phyloP scores from a whole-genome alignment of 495 filamentous ascomycete genomes.

The Penicillium taxi region DNA sequence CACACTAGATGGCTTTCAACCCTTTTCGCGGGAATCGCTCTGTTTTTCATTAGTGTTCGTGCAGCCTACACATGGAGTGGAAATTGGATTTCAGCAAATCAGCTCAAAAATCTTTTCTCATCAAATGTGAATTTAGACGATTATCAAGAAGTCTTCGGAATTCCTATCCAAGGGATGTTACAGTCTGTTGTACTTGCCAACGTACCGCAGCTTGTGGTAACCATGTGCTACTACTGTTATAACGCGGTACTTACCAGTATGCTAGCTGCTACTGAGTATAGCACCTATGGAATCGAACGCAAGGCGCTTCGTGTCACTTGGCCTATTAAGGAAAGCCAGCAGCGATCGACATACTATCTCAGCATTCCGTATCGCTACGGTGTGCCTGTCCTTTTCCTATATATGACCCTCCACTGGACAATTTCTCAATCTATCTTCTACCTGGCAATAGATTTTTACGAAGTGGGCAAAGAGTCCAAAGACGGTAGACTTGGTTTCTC shows the following conservation, averaged over 20 bases:
- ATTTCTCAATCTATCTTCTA: slow-evolving; percentile 37
- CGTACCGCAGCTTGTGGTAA: slow-evolving; percentile 36
- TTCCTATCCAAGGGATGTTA: neutral
- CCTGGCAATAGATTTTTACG: slow-evolving; percentile 14
- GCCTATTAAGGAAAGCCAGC: slow-evolving; percentile 29
- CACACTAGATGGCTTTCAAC: too few relatives aligned
- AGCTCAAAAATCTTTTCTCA: neutral
- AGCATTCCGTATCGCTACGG: slow-evolving; percentile 34
- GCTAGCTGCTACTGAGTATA: slow-evolving; percentile 31
- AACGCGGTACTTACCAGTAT: slow-evolving; percentile 36
- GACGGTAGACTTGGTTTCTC: slow-evolving; percentile 25
- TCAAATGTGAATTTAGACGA: neutral
- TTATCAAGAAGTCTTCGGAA: neutral
- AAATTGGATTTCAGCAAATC: too few relatives aligned
- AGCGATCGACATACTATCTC: slow-evolving; percentile 36
- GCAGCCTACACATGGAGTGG: too few relatives aligned
- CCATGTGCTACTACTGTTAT: slow-evolving; percentile 33
- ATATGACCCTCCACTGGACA: slow-evolving; percentile 32
- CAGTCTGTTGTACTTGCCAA: slow-evolving; percentile 25
- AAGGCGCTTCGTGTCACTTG: slow-evolving; percentile 41
- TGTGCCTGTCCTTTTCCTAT: slow-evolving; percentile 22
- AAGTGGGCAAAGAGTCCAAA: slow-evolving; percentile 11
- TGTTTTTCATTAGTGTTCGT: too few relatives aligned
- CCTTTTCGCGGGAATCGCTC: too few relatives aligned
- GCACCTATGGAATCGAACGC: slow-evolving; percentile 15